Base-by-base conservation (phyloP, 2,329 filamentous ascomycete genomes). In the Penicillium vulpinum region DNA sequence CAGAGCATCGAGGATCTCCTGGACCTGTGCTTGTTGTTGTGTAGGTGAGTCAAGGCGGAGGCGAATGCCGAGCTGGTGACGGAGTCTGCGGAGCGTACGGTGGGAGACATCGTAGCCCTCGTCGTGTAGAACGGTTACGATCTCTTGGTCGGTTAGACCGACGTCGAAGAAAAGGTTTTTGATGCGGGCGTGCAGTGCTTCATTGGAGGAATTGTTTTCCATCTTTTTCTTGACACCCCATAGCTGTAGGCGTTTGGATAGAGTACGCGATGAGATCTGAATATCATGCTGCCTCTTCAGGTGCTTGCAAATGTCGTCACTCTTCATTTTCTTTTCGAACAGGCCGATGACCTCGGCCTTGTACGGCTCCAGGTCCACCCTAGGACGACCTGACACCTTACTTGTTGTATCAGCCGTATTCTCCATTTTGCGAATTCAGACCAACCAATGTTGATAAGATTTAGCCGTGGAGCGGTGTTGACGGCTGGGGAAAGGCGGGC, bases 131-230 rank as follows among this genome's bases (percentile, higher is more conserved):
- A 63, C 51, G n/a, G 38, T 31, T 5, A 61, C 24, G 24, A 62
- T 43, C n/a, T 62, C 53, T 28, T 53, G 45, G n/a, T 60, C 51
- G 21, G 46, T 26, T 7, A 62, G 50, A 33, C 55, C 53, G 44
- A 50, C 47, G 16, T 63, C 44, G 38, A 56, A 62, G 29, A 61
- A 60, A 28, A 62, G 56, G n/a, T 43, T 48, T 18, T 54, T 50
- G 21, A 60, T 58, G 4, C 57, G 49, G 16, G 49, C 46, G 13
- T 63, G 52, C 0, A 62, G 36, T 28, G 29, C 38, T 22, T 38
- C 10, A 35, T 57, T 46, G 2, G 48, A 36, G 26, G 46, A 48
- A 35, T 36, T 36, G 45, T 60, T 47, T 9, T 57, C 49, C 21
- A 28, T 39, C 6, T 45, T 54, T 40, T 53, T 24, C 31, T 44